Conservation (phyloP, 108 stramenopile genomes). For the Nitzschia putrida region DNA sequence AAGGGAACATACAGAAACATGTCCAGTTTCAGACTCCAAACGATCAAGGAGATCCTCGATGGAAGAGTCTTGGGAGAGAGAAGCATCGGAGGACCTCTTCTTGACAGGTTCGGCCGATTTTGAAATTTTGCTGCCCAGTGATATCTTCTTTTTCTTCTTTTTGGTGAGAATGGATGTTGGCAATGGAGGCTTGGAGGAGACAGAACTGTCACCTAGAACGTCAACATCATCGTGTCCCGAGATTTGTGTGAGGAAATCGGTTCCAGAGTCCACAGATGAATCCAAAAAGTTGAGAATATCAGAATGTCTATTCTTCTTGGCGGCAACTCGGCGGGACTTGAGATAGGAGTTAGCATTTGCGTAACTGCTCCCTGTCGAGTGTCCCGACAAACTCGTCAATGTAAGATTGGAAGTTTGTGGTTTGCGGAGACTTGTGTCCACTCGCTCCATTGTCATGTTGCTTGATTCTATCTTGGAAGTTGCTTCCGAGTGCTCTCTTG, state of each 20-base stretch:
- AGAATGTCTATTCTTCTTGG: not conserved
- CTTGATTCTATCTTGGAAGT: too few relatives aligned
- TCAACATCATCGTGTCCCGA: not conserved
- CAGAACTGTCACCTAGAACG: too few relatives aligned
- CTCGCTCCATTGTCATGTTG: too few relatives aligned
- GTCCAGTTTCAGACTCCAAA: not conserved
- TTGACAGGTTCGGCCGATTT: not conserved
- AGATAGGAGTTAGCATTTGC: constrained; percentile 19
- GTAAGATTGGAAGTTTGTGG: too few relatives aligned
- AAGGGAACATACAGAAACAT: not conserved
- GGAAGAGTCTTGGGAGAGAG: not conserved
- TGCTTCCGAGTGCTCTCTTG: too few relatives aligned
- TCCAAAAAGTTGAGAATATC: constrained; percentile 14
- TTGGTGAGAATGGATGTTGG: not conserved
- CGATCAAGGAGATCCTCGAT: constrained; percentile 2
- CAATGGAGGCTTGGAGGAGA: not conserved
- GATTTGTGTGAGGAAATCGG: not conserved
- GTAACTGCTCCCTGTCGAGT: not conserved
- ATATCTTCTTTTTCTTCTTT: not conserved
- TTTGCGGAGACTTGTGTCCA: too few relatives aligned
- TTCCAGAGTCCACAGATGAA: constrained; percentile 7
- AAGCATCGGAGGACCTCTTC: not conserved
- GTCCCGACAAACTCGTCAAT: too few relatives aligned
- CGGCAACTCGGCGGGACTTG: constrained; percentile 1
- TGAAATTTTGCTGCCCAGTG: not conserved